Evolutionary conservation across 2,329 filamentous ascomycete species (phyloP), one percentile per base, ranked within the genome.

Genomic region (Aureobasidium sp.): DNA sequence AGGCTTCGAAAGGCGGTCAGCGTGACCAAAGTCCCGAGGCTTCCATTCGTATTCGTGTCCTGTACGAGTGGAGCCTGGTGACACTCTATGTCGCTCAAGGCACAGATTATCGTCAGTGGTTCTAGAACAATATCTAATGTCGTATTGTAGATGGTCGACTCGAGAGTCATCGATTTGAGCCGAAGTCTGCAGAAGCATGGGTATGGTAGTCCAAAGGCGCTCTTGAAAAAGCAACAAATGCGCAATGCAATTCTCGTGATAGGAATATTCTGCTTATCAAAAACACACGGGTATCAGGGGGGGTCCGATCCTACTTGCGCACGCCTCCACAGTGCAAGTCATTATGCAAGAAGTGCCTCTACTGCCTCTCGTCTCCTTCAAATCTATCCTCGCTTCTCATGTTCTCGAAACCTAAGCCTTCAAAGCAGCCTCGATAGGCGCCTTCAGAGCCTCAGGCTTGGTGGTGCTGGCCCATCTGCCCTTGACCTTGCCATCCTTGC

Each of bases 391-490:
- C 24, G 24, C 24, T 24, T 24, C 24, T 24, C 24, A 24, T 24
- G 24, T 4, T 24, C 24, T 24, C 4, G 24, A 24, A 4, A 24
- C 4, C 24, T 50, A 60, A 60, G 57, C 50, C 71, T 81, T 80
- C 64, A 96, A 78, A 78, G 90, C 90, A 67, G 87, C 84, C 69
- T 92, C 74, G 69, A 97, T 91, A 4, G 82, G 77, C 65, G 81
- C 80, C 83, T 93, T 89, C 68, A 99, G 77, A 42, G 77, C 76
- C 78, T 93, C 90, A 0, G 94, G 94, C 81, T 92, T 94, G 64
- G 89, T 91, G 19, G 85, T 89, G 75, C 89, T 93, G 37, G 90
- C 89, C 91, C 91, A 99, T 67, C 94, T 81, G 31, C 83, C 83
- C 77, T 89, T 88, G 68, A 97, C 91, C 77, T 88, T 83, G 29